Percentiles rank a stretch among this genome's conserved stretches.
Evolutionary conservation across 768 basidiomycete species (phyloP).

Genomic region (Suillus subaureus): DNA sequence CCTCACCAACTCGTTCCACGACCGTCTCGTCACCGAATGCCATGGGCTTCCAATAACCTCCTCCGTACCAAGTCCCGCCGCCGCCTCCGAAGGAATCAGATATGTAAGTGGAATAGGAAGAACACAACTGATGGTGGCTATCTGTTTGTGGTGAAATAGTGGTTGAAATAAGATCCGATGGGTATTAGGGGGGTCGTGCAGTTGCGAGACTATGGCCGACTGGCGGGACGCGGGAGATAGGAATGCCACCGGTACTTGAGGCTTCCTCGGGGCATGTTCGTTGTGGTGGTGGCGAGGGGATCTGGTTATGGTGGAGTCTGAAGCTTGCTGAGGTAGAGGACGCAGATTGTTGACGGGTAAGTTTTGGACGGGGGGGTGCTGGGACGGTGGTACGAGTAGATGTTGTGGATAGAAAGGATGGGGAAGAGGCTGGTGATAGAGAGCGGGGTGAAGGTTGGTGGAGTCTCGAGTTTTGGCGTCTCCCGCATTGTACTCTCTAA

Average conservation of each 20-base stretch:
- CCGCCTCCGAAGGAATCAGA: conserved; percentile 35
- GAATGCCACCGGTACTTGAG: conserved; percentile 19
- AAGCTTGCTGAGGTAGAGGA: conserved; percentile 27
- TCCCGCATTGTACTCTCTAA: too few species aligned
- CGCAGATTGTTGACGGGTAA: conserved; percentile 14
- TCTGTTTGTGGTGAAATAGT: too few species aligned
- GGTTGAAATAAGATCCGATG: too few species aligned
- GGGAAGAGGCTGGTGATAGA: conserved; percentile 43
- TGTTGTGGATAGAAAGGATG: conserved; percentile 67
- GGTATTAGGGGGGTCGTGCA: conserved; percentile 3
- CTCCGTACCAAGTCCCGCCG: conserved; percentile 58
- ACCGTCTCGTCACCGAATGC: conserved; percentile 38
- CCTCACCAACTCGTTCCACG: conserved; percentile 53
- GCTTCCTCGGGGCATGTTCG: conserved; percentile 14
- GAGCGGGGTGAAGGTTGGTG: too few species aligned
- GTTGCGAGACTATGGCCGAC: conserved; percentile 15
- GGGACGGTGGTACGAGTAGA: conserved; percentile 77
- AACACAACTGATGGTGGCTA: too few species aligned
- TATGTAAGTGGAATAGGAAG: too few species aligned
- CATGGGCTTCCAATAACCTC: conserved; percentile 46
- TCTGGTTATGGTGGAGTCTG: conserved; percentile 29
- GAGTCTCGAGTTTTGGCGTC: too few species aligned
- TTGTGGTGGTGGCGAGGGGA: conserved; percentile 11
- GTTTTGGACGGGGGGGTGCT: conserved; percentile 17
- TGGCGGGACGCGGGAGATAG: conserved; percentile 12